Percentiles rank a stretch among this genome's conserved stretches.
These are phyloP conservation scores for Lablab purpureus DNA, from an alignment of 306 rosid genomes.

Conservation along the genomic window DNA sequence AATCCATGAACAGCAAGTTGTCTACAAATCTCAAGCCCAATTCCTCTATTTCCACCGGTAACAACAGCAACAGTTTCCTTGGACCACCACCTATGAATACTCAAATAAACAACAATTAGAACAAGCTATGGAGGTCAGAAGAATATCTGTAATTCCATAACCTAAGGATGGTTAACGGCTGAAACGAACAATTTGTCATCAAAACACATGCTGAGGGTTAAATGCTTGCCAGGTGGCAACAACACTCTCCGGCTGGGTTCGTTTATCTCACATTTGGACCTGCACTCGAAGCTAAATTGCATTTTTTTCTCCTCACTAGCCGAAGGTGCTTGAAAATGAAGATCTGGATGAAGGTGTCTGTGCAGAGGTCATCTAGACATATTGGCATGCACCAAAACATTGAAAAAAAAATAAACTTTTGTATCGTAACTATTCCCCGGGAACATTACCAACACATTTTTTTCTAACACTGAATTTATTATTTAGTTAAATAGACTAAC, in stretches of 20 bases:
- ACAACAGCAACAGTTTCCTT: conserved; percentile 85
- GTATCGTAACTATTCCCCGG: background rate
- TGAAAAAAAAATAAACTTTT: background rate
- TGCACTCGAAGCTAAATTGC: background rate
- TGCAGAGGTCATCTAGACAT: background rate
- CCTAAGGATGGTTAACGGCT: conserved; percentile 1
- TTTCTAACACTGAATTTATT: background rate
- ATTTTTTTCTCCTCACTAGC: background rate
- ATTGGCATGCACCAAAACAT: background rate
- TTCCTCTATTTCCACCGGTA: conserved; percentile 71
- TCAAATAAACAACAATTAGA: background rate
- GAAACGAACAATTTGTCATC: background rate
- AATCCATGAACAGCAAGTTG: conserved; percentile 52
- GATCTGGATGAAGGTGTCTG: background rate
- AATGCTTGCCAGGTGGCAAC: background rate
- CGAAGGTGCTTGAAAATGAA: background rate
- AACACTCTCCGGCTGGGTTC: background rate
- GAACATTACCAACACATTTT: background rate
- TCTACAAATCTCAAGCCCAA: conserved; percentile 50
- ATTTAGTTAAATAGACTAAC: background rate
- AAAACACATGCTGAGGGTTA: background rate
- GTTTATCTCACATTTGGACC: conserved; percentile 12
- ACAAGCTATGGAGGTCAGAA: background rate
- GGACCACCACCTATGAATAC: conserved; percentile 85
- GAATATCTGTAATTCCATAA: background rate